A percentile compares a stretch with the other conserved stretches of the same genome.
phyloP scores from a whole-genome alignment of 1,284 basidiomycete species.

The Ganoderma meredithae region DNA sequence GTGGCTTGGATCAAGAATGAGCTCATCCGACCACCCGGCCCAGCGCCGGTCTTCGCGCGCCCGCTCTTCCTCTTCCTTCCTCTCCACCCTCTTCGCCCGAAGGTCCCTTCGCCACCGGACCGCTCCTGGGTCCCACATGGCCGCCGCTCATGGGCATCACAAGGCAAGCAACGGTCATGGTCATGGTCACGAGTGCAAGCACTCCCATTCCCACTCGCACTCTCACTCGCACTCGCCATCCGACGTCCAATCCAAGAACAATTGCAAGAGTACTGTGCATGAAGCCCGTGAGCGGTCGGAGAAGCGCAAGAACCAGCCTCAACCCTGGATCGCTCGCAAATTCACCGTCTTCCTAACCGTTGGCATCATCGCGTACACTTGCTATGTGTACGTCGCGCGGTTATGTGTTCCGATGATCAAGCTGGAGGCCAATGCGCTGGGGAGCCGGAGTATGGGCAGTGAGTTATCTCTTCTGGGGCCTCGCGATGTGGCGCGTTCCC shows the following conservation, averaged over 20 bases:
- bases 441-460: slow-evolving; percentile 62
- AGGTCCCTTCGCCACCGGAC: not conserved
- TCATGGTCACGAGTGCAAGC: not conserved
- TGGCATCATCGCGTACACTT: slow-evolving; percentile 64
- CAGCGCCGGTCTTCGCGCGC: not conserved
- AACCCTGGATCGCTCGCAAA: slow-evolving; percentile 71
- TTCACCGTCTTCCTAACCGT: slow-evolving; percentile 58
- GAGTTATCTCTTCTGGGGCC: slow-evolving; percentile 43
- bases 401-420: slow-evolving; percentile 72
- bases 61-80: not conserved
- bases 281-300: slow-evolving; percentile 54
- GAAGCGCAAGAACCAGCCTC: slow-evolving; percentile 52
- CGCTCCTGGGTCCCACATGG: not conserved
- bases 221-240: slow-evolving; percentile 18
- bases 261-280: slow-evolving; percentile 46
- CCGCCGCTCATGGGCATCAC: slow-evolving; percentile 19
- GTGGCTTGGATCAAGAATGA: slow-evolving; percentile 7
- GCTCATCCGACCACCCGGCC: slow-evolving; percentile 2
- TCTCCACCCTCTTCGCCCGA: not conserved
- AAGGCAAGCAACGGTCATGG: not conserved
- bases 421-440: slow-evolving; percentile 47
- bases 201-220: slow-evolving; percentile 19
- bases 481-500: slow-evolving; percentile 6
- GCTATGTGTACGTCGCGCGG: slow-evolving; percentile 76
- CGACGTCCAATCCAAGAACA: slow-evolving; percentile 21